These are phyloP conservation scores for Colletotrichum gigasporum DNA, from an alignment of 2,329 filamentous ascomycete species.

Conservation along the genomic window DNA sequence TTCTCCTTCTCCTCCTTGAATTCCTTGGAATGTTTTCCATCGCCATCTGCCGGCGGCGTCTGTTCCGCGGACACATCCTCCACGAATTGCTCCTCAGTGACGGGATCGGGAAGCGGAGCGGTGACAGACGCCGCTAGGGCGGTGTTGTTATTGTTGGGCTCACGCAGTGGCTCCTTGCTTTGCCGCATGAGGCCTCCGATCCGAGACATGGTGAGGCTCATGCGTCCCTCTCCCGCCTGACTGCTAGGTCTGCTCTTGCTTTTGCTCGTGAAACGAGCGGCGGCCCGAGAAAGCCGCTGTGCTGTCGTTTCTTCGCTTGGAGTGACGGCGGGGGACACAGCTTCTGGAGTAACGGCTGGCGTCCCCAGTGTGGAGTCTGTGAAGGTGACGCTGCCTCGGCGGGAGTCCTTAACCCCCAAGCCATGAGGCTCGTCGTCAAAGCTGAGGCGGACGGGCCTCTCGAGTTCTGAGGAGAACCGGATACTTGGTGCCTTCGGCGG, in stretches of 20 bases:
- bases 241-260: conserved; percentile 65
- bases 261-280: conserved; percentile 61
- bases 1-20: conserved; percentile 27
- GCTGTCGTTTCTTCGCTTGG: conserved; percentile 63
- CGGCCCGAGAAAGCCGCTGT: conserved; percentile 65
- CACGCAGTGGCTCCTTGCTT: conserved; percentile 59
- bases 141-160: conserved; percentile 34
- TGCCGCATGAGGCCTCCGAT: conserved; percentile 60
- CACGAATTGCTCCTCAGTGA: conserved; percentile 30
- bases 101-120: conserved; percentile 23
- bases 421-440: conserved; percentile 49
- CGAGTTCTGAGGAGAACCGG: conserved; percentile 65
- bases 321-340: conserved; percentile 49
- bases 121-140: conserved; percentile 25
- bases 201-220: conserved; percentile 67
- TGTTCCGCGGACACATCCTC: conserved; percentile 27
- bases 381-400: conserved; percentile 61
- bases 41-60: conserved; percentile 6
- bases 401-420: conserved; percentile 48
- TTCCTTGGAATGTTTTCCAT: conserved; percentile 36
- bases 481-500: conserved; percentile 57
- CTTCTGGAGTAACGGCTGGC: conserved; percentile 47
- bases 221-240: conserved; percentile 66
- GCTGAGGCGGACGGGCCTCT: conserved; percentile 58
- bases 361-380: conserved; percentile 54